phyloP scores from a whole-genome alignment of 805 yeast species.

The Brettanomyces naardenensis region DNA sequence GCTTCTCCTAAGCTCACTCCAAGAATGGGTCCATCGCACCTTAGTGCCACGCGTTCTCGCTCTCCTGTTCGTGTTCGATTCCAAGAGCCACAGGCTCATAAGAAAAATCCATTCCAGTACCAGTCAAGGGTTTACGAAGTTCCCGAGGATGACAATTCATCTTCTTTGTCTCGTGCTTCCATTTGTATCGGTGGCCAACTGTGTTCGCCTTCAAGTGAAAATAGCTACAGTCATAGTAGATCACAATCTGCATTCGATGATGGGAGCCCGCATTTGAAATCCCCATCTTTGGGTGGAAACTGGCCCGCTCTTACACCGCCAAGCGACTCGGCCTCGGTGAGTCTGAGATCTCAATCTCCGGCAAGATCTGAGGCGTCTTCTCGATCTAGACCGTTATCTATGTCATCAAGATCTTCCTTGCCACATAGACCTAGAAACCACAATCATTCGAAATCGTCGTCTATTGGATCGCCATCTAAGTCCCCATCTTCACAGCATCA shows the following conservation, averaged over 20 bases:
- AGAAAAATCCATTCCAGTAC: conserved; percentile 24
- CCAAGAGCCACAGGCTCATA: conserved; percentile 4
- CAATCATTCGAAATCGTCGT: background rate
- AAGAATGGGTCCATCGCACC: background rate
- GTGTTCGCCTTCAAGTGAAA: no score
- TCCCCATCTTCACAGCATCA: background rate
- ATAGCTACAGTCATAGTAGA: background rate
- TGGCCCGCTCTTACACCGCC: conserved; percentile 2
- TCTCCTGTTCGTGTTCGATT: conserved; percentile 2
- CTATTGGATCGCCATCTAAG: background rate
- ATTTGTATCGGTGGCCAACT: background rate
- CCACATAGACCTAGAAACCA: background rate
- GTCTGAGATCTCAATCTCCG: no score
- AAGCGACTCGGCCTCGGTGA: background rate
- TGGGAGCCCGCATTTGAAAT: background rate
- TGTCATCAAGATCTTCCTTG: background rate
- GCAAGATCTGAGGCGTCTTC: no score
- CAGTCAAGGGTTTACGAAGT: conserved; percentile 25
- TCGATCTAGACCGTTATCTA: no score
- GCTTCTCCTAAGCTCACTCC: conserved; percentile 10
- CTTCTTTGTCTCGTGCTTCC: background rate
- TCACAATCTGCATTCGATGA: background rate
- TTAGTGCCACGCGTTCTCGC: background rate
- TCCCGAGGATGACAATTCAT: conserved; percentile 21
- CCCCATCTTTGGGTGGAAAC: background rate